Evolutionary conservation across 2,329 filamentous ascomycete genomes (phyloP).

Genomic region (Aspergillus melleus): DNA sequence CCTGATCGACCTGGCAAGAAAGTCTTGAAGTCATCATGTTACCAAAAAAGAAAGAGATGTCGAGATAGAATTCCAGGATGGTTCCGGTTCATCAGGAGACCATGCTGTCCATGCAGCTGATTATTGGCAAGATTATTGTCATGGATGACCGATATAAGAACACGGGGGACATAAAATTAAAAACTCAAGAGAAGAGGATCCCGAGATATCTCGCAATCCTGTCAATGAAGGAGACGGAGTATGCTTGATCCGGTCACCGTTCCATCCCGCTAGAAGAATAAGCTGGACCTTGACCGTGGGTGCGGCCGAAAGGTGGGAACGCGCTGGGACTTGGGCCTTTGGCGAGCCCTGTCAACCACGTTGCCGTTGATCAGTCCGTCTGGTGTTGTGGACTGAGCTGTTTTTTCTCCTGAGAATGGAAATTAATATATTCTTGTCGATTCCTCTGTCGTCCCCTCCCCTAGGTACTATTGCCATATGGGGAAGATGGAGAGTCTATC

Average conservation of each 20-base stretch:
- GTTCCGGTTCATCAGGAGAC: not conserved
- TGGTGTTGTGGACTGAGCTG: not conserved
- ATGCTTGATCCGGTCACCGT: not conserved
- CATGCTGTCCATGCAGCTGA: not conserved
- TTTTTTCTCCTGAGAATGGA: not conserved
- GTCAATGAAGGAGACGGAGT: not conserved
- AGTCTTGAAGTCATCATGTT: not conserved
- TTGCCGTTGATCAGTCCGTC: slow-evolving; percentile 22
- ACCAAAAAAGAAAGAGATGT: not conserved
- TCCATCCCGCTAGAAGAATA: not conserved
- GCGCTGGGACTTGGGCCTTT: slow-evolving; percentile 10
- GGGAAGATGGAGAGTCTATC: not conserved
- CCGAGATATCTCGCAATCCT: no score
- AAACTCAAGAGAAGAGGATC: not conserved
- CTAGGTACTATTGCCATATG: not conserved
- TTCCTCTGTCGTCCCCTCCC: no score
- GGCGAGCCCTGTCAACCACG: slow-evolving; percentile 28
- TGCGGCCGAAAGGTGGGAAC: slow-evolving; percentile 11
- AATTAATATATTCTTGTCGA: no score
- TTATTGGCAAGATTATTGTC: not conserved
- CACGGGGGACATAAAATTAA: not conserved
- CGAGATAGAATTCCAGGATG: no score
- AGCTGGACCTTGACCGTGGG: slow-evolving; percentile 9
- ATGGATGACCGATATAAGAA: not conserved
- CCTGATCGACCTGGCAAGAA: not conserved